These are phyloP conservation scores for Porodaedalea pini DNA, from an alignment of 1,284 basidiomycete species.

Conservation along the genomic window DNA sequence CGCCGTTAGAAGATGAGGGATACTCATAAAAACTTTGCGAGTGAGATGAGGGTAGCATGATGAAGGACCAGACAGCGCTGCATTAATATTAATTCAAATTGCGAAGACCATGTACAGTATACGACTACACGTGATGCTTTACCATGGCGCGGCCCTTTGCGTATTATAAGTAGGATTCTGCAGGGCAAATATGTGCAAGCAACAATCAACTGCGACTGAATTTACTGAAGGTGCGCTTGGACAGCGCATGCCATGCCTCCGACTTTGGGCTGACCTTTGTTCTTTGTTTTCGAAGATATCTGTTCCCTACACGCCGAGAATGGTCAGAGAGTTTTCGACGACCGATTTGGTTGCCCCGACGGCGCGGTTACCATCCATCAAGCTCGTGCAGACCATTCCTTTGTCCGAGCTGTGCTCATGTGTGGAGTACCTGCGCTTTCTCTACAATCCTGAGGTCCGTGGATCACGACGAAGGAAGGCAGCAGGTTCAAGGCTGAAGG, in stretches of 20 bases:
- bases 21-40: slow-evolving; percentile 8
- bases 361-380: slow-evolving; percentile 28
- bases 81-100: too few relatives aligned
- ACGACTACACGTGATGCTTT: too few relatives aligned
- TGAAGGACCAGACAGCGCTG: background rate
- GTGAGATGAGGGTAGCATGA: slow-evolving; percentile 1
- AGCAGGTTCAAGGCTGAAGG: background rate
- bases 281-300: too few relatives aligned
- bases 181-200: too few relatives aligned
- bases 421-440: slow-evolving; percentile 28
- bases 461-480: slow-evolving; percentile 27
- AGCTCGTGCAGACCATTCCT: slow-evolving; percentile 25
- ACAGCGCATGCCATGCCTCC: too few relatives aligned
- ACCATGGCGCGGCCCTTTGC: too few relatives aligned
- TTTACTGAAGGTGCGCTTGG: too few relatives aligned
- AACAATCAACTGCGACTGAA: too few relatives aligned
- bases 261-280: too few relatives aligned
- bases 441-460: slow-evolving; percentile 37
- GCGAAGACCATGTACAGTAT: too few relatives aligned
- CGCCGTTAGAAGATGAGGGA: background rate
- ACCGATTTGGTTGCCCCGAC: slow-evolving; percentile 22
- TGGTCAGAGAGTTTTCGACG: background rate
- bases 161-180: too few relatives aligned
- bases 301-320: too few relatives aligned
- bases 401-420: slow-evolving; percentile 24